Base-by-base conservation (phyloP, 345 rosid species). In the Bretschneidera sinensis region DNA sequence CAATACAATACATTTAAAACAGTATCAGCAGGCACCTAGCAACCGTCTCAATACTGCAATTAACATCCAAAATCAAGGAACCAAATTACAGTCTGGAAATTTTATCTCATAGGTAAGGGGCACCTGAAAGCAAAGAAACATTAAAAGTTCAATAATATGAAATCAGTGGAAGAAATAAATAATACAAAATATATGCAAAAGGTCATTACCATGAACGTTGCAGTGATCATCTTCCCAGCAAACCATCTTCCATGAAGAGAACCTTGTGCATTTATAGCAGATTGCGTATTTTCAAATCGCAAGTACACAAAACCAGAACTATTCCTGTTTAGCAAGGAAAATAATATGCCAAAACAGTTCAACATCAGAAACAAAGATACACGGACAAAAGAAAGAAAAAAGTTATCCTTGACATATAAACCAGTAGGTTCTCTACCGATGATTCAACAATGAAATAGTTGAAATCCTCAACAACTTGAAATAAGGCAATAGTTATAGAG, bases 231-330 rank as follows among this genome's bases (percentile, higher is more conserved):
- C 74, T 91, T 88, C 56, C 94, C 98, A 2, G 99, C 99, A 76
- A 95, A 95, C 98, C 99, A 95, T 76, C 99, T 77, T 22, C 97
- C 96, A 56, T 95, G 99, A 24, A 95, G 88, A 5, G 94, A 87
- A 14, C 76, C 86, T 43, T 88, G 99, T 0, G 97, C 96, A n/a
- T 59, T 73, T 21, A 70, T 55, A 17, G 97, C 95, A 66, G 89
- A 73, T 61, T 85, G 80, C 2, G 74, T 24, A 43, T 78, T 80
- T 67, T 81, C 88, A 31, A 95, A 91, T 55, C 81, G 78, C 74
- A 95, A 66, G 80, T 86, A 95, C 20, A 95, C 99, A 68, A 85
- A 86, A 21, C 97, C 99, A 9, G 83, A 79, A 65, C 82, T 85
- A 63, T 88, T 74, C 84, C 99, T 95, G 87, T 67, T 71, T 33